Base-by-base conservation (phyloP, 2,329 filamentous ascomycete genomes). In the Fusarium multiceps region DNA sequence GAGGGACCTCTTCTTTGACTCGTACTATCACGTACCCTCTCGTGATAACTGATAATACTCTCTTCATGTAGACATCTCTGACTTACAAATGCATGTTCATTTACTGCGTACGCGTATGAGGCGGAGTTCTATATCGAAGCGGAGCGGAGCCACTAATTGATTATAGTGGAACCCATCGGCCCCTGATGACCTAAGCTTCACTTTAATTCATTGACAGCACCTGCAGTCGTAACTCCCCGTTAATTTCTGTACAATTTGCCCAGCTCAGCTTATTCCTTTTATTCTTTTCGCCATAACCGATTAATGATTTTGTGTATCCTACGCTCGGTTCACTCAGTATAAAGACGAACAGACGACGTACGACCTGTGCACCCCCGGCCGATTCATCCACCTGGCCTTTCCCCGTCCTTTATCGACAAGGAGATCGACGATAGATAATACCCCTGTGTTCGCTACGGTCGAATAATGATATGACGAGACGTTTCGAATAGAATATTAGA, bases 151-250 rank as follows among this genome's bases (percentile, higher is more conserved):
- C 54, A 54, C 56, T 30, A 60, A 54, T 41, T 55, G 55, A 60
- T 55, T 55, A 55, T 30, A 43, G 67, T 71, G 67, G 67, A 64
- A 54, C 67, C 67, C 34, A 55, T 32, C 41, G 62, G 32, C 72
- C 73, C 73, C 73, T 75, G 73, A 75, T 74, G 72, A 73, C 70
- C 66, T 74, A 74, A 73, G 68, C 68, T 43, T 48, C n/a, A 43
- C 46, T 62, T 56, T 43, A 43, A 57, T 63, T 21, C 42, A 55
- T 54, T 48, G 40, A 45, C 41, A 43, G 37, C 27, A 28, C 10
- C 10, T 5, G 27, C 27, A 57, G 47, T 46, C 21, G 42, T 37
- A 46, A 46, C 54, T 46, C 45, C 30, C 28, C 42, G 56, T 63
- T 69, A 63, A 70, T 67, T 57, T 69, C 54, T 40, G 30, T 40